These are phyloP conservation scores for Adansonia grandidieri DNA, from an alignment of 441 rosid species.

Conservation along the genomic window DNA sequence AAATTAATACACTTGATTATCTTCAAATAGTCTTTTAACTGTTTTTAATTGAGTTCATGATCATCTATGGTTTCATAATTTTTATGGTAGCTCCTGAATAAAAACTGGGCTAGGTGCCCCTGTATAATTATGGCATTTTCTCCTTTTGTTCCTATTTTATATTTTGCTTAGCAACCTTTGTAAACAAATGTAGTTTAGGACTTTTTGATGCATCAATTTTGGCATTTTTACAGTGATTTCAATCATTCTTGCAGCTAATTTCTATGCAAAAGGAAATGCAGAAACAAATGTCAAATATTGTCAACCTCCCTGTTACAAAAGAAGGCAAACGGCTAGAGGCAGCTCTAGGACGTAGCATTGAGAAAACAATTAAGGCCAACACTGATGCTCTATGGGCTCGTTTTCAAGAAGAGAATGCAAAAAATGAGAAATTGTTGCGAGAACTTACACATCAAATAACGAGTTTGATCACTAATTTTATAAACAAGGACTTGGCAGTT, in stretches of 20 bases:
- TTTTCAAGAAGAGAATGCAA: slow-evolving; percentile 74
- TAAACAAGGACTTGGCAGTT: slow-evolving; percentile 70
- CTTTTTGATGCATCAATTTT: slow-evolving; percentile 6
- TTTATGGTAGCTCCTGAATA: background rate
- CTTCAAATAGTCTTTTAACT: background rate
- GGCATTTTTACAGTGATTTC: slow-evolving; percentile 7
- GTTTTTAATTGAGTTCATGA: slow-evolving; percentile 7
- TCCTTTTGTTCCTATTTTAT: background rate
- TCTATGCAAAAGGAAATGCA: slow-evolving; percentile 80
- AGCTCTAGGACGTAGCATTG: slow-evolving; percentile 69
- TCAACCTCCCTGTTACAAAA: slow-evolving; percentile 58
- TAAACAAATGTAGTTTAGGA: background rate
- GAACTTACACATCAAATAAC: slow-evolving; percentile 66
- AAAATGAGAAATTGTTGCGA: slow-evolving; percentile 63
- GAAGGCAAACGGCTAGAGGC: slow-evolving; percentile 86
- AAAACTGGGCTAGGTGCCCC: background rate
- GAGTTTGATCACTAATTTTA: slow-evolving; percentile 52
- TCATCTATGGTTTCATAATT: background rate
- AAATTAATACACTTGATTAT: background rate
- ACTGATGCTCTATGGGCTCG: slow-evolving; percentile 86
- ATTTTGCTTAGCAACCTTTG: background rate
- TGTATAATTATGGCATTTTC: background rate
- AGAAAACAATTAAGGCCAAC: slow-evolving; percentile 70
- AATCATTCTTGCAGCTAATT: slow-evolving; percentile 48
- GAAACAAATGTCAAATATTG: slow-evolving; percentile 69